Base-by-base conservation (phyloP, 176 grass and related monocot genomes). In the Oryza glaberrima region DNA sequence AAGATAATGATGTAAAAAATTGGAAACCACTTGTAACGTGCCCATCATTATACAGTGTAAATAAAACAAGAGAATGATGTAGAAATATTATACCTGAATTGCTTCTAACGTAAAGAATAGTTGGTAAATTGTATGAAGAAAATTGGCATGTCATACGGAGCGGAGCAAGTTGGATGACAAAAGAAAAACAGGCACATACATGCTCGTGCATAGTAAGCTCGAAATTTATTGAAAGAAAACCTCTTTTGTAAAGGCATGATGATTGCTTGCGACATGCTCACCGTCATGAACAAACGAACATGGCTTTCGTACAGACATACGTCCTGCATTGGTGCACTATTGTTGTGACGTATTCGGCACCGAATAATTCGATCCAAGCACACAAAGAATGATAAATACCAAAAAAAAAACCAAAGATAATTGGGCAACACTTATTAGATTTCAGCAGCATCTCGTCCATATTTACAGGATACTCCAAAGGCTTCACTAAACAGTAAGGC, bases 381-480 rank as follows among this genome's bases (percentile, higher is more conserved):
- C 10, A 88, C 2, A 68, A 51, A 11, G 68, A 52, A 81, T 16
- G 23, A 25, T 30, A 28, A 35, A 28, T 43, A 8, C 1, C 9
- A 9, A 17, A 23, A 32, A 32, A 32, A 32, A 32, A 11, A 34
- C 16, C 30, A 46, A 76, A 41, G 4, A 41, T 41, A 32, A 32
- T 41, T 40, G 5, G 22, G 45, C 17, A 16, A 48, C 26, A 44
- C n/a, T 40, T 40, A 23, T 46, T 44, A n/a, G 13, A 79, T 74
- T 35, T 77, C 58, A 25, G 19, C 19, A 11, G 7, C 60, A 63
- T 68, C 60, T 73, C 25, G 5, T 67, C 26, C 38, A 1, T 82
- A 73, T 82, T 86, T 90, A 86, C 83, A 90, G 58, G 46, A 67
- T 61, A 70, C 34, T 48, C 7, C 10, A 69, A 69, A 73, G 46